Evolutionary conservation across 148 eudicot genomes (phyloP).

Genomic region (Chenopodium suecicum): DNA sequence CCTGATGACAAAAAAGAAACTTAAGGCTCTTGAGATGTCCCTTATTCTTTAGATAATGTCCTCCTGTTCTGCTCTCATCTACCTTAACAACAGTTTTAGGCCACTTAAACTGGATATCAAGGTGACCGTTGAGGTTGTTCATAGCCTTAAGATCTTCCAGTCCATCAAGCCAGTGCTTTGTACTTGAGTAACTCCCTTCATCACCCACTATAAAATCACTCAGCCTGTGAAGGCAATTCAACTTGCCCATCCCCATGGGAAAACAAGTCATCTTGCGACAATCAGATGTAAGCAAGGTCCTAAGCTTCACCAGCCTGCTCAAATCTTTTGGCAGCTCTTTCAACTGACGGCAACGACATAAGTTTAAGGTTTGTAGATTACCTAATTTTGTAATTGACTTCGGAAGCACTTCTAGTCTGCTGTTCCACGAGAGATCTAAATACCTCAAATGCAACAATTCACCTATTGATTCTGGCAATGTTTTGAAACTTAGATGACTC

Average conservation of each 20-base stretch:
- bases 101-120: neutral
- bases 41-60: too few species aligned
- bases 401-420: neutral
- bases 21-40: too few species aligned
- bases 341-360: too few species aligned
- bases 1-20: too few species aligned
- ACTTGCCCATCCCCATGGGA: too few species aligned
- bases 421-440: neutral
- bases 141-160: neutral
- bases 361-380: conserved; percentile 2
- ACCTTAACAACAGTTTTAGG: too few species aligned
- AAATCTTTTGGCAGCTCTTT: too few species aligned
- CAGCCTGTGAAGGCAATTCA: neutral
- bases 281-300: too few species aligned
- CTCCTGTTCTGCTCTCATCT: too few species aligned
- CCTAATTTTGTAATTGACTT: neutral
- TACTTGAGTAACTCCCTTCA: too few species aligned
- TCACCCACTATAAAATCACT: neutral
- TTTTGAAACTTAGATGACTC: neutral
- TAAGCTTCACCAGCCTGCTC: too few species aligned
- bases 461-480: neutral
- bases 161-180: neutral
- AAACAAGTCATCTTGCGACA: too few species aligned
- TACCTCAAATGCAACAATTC: neutral
- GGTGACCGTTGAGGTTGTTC: neutral